Conservation (phyloP, 371 early-diverging fungal genomes). For the Rhizomucor pusillus region DNA sequence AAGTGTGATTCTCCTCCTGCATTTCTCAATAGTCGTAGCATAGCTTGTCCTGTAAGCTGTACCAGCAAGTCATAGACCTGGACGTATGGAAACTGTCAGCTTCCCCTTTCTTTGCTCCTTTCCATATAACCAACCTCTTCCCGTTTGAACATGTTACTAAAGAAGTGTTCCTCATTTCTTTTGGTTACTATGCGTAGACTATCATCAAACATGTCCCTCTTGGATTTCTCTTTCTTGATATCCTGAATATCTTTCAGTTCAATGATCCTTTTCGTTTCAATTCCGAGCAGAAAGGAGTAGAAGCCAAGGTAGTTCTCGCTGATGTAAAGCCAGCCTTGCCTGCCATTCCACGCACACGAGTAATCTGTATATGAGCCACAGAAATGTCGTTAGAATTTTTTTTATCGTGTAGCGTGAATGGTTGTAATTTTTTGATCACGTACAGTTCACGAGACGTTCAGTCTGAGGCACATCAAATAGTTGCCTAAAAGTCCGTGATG, state of each 20-base stretch:
- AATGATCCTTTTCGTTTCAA: conserved; percentile 86
- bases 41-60: conserved; percentile 81
- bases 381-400: neutral
- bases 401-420: neutral
- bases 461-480: conserved; percentile 78
- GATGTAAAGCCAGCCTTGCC: conserved; percentile 97
- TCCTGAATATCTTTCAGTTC: conserved; percentile 90
- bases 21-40: conserved; percentile 82
- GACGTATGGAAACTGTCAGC: neutral
- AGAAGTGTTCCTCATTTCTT: conserved; percentile 75
- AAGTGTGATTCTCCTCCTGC: conserved; percentile 68
- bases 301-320: conserved; percentile 91
- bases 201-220: conserved; percentile 85
- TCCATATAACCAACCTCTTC: conserved; percentile 64
- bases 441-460: conserved; percentile 90
- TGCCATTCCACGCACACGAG: conserved; percentile 83
- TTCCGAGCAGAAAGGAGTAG: conserved; percentile 89
- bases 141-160: conserved; percentile 92
- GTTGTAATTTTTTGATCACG: conserved; percentile 12
- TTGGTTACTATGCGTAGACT: conserved; percentile 79
- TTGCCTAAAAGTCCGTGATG: conserved; percentile 88
- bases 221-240: conserved; percentile 82
- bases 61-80: conserved; percentile 87
- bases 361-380: conserved; percentile 80
- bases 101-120: neutral